A percentile compares a stretch with the other conserved stretches of the same genome.
Evolutionary conservation across 2,329 filamentous ascomycete species (phyloP).

Genomic region (Ascochyta clinopodiicola): DNA sequence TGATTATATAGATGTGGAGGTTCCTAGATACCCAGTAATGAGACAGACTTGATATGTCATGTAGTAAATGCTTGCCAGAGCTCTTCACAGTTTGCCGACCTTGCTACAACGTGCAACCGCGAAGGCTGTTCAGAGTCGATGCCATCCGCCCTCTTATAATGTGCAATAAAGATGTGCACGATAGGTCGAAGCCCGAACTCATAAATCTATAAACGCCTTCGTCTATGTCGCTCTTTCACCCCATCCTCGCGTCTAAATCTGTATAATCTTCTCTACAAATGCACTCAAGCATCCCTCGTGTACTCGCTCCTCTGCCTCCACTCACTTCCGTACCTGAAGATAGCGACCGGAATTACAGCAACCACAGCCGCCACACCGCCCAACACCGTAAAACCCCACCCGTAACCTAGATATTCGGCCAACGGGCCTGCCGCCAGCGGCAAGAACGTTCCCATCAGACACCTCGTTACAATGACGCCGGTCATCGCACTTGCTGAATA

Average conservation of each 20-base stretch:
- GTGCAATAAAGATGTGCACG: no score
- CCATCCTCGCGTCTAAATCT: no score
- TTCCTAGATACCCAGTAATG: no score
- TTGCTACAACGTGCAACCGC: no score
- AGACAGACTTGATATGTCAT: no score
- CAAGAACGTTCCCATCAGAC: constrained; percentile 63
- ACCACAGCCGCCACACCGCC: constrained; percentile 52
- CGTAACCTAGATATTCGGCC: constrained; percentile 58
- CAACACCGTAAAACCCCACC: constrained; percentile 58
- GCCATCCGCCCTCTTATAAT: no score
- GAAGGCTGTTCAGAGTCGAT: no score
- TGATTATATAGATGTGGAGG: no score
- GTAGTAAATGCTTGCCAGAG: no score
- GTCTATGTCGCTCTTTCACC: not conserved
- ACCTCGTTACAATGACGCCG: constrained; percentile 62
- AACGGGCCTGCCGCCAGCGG: constrained; percentile 60
- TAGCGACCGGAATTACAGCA: constrained; percentile 59
- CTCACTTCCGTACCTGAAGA: constrained; percentile 58
- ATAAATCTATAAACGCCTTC: no score
- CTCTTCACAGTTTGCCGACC: no score
- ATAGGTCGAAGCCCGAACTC: no score
- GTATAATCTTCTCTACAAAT: not conserved
- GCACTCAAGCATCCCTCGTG: constrained; percentile 41
- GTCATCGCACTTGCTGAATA: constrained; percentile 66
- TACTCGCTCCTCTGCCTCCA: constrained; percentile 62